Percentiles rank a stretch among this genome's conserved stretches.
phyloP scores from a whole-genome alignment of 2,329 filamentous ascomycete genomes.

The Talaromyces sp. region DNA sequence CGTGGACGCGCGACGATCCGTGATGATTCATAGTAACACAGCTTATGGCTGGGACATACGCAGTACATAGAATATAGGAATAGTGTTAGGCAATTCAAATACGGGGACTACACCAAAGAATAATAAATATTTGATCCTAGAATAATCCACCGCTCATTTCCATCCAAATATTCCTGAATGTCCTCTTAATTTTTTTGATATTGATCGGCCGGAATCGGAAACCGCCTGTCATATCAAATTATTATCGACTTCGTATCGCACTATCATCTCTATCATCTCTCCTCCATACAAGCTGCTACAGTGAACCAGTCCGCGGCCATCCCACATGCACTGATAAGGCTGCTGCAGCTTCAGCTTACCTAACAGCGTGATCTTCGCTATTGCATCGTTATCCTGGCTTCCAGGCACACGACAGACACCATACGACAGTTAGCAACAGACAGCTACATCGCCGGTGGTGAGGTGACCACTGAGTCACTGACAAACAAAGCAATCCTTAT shows the following conservation, averaged over 20 bases:
- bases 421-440: no score
- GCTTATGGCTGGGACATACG: not conserved
- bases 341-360: constrained; percentile 5
- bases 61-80: not conserved
- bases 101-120: no score
- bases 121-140: not conserved
- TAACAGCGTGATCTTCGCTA: not conserved
- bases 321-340: constrained; percentile 8
- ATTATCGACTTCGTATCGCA: not conserved
- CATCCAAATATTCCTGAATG: not conserved
- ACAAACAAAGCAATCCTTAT: not conserved
- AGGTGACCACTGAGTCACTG: no score
- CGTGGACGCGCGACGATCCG: not conserved
- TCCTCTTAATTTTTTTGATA: not conserved
- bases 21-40: not conserved
- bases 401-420: not conserved
- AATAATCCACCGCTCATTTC: not conserved
- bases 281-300: no score
- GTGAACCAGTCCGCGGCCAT: not conserved
- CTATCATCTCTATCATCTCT: not conserved
- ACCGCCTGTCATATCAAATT: not conserved
- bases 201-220: constrained; percentile 5
- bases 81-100: not conserved
- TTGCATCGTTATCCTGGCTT: not conserved
- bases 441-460: no score